Evolutionary conservation across 2,329 filamentous ascomycete genomes (phyloP), one percentile per base, ranked within the genome.

Genomic region (Epichloe uncinata): DNA sequence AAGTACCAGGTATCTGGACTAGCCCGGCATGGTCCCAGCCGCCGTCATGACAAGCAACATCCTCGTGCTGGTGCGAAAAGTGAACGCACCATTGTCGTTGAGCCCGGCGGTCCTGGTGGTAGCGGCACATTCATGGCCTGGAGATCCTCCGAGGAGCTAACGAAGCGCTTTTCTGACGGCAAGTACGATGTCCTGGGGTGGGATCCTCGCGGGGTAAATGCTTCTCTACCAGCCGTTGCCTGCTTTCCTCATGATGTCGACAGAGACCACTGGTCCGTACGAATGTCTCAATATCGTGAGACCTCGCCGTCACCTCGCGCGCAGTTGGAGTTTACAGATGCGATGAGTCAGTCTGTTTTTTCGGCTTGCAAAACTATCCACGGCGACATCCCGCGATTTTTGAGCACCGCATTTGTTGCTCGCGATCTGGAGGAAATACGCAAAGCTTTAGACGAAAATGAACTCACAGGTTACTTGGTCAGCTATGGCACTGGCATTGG

Each of bases 131-230:
- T 49, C 0, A 69, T 69, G 38, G 64, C 61, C 3, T 74, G 69
- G 69, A 55, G 63, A 5, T 54, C 53, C 0, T 66, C 63, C 3
- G 66, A 73, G 50, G 48, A 53, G 0, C 52, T 71, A 36, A 67
- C 69, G 3, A 56, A 66, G 49, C 67, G 69, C 3, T 58, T 75
- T 12, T 72, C 70, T 50, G 66, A 66, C 34, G 63, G 67, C 20
- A 57, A 61, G 20, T 72, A 68, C 20, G 73, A 76, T 51, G 68
- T 76, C 5, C 58, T 78, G 13, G 72, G 73, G n/a, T 77, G 72
- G 68, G 74, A 78, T 47, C 74, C 74, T n/a, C 68, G 74, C 3
- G 74, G 74, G 2, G 71, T 77, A 48, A 76, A 76, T 54, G 58
- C 63, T 1, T 70, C 73, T 1, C 66, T 66, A 6, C 74, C 74